Percentiles rank a stretch among this genome's conserved stretches.
Conservation (phyloP, 495 filamentous ascomycete species). For the Evernia prunastri region DNA sequence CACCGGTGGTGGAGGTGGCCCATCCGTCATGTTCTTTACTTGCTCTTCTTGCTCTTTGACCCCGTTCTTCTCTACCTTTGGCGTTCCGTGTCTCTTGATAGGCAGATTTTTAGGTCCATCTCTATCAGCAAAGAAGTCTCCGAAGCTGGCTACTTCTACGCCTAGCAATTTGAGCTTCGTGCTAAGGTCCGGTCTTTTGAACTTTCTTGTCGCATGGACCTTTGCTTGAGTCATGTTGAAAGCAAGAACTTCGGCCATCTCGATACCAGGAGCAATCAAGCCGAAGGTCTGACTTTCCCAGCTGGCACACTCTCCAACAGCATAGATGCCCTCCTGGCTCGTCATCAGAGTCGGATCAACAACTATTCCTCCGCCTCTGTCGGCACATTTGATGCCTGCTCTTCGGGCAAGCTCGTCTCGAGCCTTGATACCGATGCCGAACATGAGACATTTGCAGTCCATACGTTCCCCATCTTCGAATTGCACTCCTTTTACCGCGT, state of each 20-base stretch:
- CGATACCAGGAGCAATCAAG: conserved; percentile 86
- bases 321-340: conserved; percentile 69
- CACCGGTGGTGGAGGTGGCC: conserved; percentile 51
- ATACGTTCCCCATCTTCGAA: conserved; percentile 85
- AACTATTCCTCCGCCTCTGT: conserved; percentile 71
- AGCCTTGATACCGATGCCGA: conserved; percentile 84
- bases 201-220: conserved; percentile 59
- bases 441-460: conserved; percentile 80
- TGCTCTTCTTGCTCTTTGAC: conserved; percentile 32
- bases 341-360: conserved; percentile 64
- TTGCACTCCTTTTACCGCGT: conserved; percentile 64
- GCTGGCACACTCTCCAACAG: conserved; percentile 90
- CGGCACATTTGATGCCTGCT: conserved; percentile 67
- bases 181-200: conserved; percentile 83
- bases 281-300: conserved; percentile 93
- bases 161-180: conserved; percentile 92
- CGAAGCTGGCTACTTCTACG: conserved; percentile 92
- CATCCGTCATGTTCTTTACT: conserved; percentile 48
- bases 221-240: conserved; percentile 88
- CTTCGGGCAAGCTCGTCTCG: conserved; percentile 71
- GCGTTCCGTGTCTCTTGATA: conserved; percentile 36
- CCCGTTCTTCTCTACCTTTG: conserved; percentile 32
- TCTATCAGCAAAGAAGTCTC: conserved; percentile 92
- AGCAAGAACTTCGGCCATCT: conserved; percentile 94
- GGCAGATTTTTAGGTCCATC: conserved; percentile 76